These are phyloP conservation scores for Gautieria morchelliformis DNA, from an alignment of 768 basidiomycete genomes.

Conservation along the genomic window DNA sequence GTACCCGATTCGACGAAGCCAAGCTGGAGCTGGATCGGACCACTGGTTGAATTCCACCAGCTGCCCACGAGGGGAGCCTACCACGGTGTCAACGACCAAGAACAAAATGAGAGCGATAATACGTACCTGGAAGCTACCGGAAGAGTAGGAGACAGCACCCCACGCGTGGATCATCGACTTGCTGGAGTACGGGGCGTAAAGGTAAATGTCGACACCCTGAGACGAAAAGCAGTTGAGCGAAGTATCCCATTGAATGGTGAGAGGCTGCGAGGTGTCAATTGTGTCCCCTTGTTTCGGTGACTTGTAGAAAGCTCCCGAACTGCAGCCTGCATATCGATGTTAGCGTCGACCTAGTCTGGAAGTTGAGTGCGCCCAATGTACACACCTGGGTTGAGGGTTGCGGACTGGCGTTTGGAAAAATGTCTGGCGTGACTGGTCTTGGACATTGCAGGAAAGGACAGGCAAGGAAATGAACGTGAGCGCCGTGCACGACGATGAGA, in stretches of 20 bases:
- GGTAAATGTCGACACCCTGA: constrained; percentile 53
- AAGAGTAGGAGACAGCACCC: constrained; percentile 37
- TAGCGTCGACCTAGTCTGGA: neutral
- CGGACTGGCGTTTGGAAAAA: constrained; percentile 3
- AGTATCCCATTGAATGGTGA: constrained; percentile 58
- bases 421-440: constrained; percentile 2
- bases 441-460: constrained; percentile 1
- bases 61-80: constrained; percentile 41
- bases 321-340: constrained; percentile 5
- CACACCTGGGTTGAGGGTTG: neutral
- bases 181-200: constrained; percentile 40
- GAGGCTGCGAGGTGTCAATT: constrained; percentile 36
- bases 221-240: constrained; percentile 37
- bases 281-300: constrained; percentile 38
- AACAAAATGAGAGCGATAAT: neutral
- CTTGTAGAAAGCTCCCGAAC: constrained; percentile 36
- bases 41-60: constrained; percentile 59
- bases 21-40: constrained; percentile 43
- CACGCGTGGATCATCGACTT: constrained; percentile 46
- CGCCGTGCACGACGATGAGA: constrained; percentile 3
- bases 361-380: neutral
- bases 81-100: neutral
- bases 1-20: constrained; percentile 42
- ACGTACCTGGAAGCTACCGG: constrained; percentile 34
- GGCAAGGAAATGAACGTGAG: constrained; percentile 5